These are phyloP conservation scores for Pseudogymnoascus sp. DNA, from an alignment of 2,329 filamentous ascomycete species.

Conservation along the genomic window DNA sequence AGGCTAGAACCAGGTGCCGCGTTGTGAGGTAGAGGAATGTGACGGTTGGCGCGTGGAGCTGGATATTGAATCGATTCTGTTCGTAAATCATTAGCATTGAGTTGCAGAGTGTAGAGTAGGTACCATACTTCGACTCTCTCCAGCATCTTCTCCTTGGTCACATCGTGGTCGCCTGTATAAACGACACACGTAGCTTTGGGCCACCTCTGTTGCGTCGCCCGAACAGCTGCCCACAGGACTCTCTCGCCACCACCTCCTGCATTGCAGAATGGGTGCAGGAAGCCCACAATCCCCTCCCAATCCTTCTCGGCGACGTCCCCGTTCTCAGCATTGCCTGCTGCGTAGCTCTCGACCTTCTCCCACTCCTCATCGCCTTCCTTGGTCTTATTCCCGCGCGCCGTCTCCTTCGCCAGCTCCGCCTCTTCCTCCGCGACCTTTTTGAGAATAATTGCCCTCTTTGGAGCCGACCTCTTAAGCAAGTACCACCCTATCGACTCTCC, in stretches of 20 bases:
- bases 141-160: slow-evolving; percentile 71
- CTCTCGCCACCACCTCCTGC: slow-evolving; percentile 92
- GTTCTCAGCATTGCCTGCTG: slow-evolving; percentile 37
- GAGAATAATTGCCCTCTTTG: slow-evolving; percentile 24
- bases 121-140: slow-evolving; percentile 59
- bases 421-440: slow-evolving; percentile 14
- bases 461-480: not conserved
- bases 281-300: slow-evolving; percentile 83
- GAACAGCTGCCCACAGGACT: slow-evolving; percentile 91
- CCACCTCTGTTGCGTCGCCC: slow-evolving; percentile 82
- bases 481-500: not conserved
- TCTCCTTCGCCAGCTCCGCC: not conserved
- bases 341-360: slow-evolving; percentile 59
- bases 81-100: slow-evolving; percentile 13
- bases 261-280: slow-evolving; percentile 98
- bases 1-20: slow-evolving; percentile 75
- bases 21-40: slow-evolving; percentile 88
- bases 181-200: slow-evolving; percentile 84
- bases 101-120: not conserved
- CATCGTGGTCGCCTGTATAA: slow-evolving; percentile 92
- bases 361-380: slow-evolving; percentile 35
- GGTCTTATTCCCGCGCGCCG: slow-evolving; percentile 29
- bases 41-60: slow-evolving; percentile 72
- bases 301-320: slow-evolving; percentile 43
- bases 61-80: slow-evolving; percentile 84